These are phyloP conservation scores for Phyllosticta ampelicida DNA, from an alignment of 2,329 filamentous ascomycete genomes.

Conservation along the genomic window DNA sequence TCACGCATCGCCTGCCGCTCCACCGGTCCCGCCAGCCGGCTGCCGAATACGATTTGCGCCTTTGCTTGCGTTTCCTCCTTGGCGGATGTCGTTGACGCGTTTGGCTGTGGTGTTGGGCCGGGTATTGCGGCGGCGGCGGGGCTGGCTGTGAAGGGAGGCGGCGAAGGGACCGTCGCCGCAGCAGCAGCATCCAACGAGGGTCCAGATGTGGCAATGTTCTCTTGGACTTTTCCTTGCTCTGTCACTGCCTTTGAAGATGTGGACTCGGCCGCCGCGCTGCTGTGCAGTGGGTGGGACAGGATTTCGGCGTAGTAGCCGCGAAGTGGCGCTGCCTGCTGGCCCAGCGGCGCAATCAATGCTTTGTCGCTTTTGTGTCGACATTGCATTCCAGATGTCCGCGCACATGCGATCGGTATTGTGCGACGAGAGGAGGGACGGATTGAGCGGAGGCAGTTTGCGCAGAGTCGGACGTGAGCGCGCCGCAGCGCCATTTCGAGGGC, in stretches of 20 bases:
- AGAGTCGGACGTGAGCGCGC: not conserved
- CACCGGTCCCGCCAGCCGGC: slow-evolving; percentile 61
- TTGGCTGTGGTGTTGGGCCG: not conserved
- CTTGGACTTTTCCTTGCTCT: slow-evolving; percentile 9
- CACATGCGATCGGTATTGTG: slow-evolving; percentile 17
- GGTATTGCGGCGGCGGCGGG: not conserved
- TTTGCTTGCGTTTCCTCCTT: slow-evolving; percentile 46
- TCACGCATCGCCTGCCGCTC: slow-evolving; percentile 54
- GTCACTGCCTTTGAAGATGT: not conserved
- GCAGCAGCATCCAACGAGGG: not conserved
- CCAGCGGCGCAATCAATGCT: slow-evolving; percentile 25
- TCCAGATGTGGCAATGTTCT: not conserved
- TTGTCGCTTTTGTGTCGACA: slow-evolving; percentile 18
- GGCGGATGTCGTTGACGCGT: slow-evolving; percentile 21
- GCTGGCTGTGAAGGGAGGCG: slow-evolving; percentile 25
- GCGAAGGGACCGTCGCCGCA: slow-evolving; percentile 23
- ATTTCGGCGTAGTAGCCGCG: slow-evolving; percentile 30
- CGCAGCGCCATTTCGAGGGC: not conserved
- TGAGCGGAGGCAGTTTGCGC: slow-evolving; percentile 8
- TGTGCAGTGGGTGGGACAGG: slow-evolving; percentile 20
- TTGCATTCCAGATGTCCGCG: slow-evolving; percentile 26
- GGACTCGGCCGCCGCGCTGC: slow-evolving; percentile 18
- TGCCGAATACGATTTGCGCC: slow-evolving; percentile 69
- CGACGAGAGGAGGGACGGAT: slow-evolving; percentile 1
- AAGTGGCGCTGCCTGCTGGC: slow-evolving; percentile 28